These are phyloP conservation scores for Amaranthus palmeri DNA, from an alignment of 148 eudicot species.

Conservation along the genomic window DNA sequence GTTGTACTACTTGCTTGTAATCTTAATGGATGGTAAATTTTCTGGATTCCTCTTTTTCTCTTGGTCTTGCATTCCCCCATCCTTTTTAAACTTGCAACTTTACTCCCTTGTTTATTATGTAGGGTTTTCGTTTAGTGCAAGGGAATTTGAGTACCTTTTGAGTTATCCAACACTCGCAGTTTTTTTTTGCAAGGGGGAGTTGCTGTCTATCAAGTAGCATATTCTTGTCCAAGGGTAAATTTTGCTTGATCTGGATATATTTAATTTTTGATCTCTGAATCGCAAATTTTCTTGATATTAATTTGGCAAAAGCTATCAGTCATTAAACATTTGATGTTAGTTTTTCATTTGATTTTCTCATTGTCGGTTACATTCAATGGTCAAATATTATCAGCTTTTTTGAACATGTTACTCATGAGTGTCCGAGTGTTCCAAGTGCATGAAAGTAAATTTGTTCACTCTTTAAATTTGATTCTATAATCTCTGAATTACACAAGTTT, in stretches of 20 bases:
- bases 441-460: too few species aligned
- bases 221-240: background rate
- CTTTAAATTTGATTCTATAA: too few species aligned
- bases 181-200: background rate
- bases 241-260: background rate
- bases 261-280: background rate
- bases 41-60: background rate
- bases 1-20: background rate
- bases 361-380: too few species aligned
- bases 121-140: slow-evolving; percentile 1
- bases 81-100: background rate
- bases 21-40: slow-evolving; percentile 19
- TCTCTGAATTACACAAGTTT: too few species aligned
- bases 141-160: background rate
- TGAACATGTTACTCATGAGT: too few species aligned
- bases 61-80: background rate
- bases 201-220: background rate
- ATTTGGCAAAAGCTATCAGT: too few species aligned
- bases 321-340: too few species aligned
- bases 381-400: too few species aligned
- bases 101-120: background rate
- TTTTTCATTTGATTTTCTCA: too few species aligned
- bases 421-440: too few species aligned
- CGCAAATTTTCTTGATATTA: too few species aligned
- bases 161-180: background rate